phyloP scores from a whole-genome alignment of 1,139 yeast species.

The Lodderomyces elongisporus region DNA sequence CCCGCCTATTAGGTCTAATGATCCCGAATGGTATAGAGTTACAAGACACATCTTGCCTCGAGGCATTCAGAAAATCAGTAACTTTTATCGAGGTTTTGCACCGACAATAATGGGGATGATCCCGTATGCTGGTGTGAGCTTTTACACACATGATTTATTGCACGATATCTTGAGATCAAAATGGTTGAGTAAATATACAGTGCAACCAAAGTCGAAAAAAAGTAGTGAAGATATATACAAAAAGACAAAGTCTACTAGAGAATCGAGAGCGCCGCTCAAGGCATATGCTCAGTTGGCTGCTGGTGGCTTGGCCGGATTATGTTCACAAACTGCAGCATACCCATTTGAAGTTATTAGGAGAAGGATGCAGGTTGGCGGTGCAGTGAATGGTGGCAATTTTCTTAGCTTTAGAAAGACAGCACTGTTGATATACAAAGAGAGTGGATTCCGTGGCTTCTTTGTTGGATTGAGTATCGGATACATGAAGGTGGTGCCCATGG shows the following conservation, averaged over 20 bases:
- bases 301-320: slow-evolving; percentile 93
- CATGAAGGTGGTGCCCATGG: slow-evolving; percentile 94
- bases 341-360: slow-evolving; percentile 95
- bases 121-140: slow-evolving; percentile 97
- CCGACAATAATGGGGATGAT: slow-evolving; percentile 95
- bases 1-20: slow-evolving; percentile 40
- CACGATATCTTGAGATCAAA: slow-evolving; percentile 78
- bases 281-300: slow-evolving; percentile 93
- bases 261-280: slow-evolving; percentile 59
- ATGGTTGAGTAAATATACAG: slow-evolving; percentile 52
- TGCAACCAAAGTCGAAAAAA: slow-evolving; percentile 20
- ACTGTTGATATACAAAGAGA: slow-evolving; percentile 57
- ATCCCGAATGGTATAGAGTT: slow-evolving; percentile 35
- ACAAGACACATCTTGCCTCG: slow-evolving; percentile 32
- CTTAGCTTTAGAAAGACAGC: slow-evolving; percentile 50
- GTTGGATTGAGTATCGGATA: slow-evolving; percentile 95
- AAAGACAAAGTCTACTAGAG: slow-evolving; percentile 34
- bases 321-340: slow-evolving; percentile 93
- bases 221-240: slow-evolving; percentile 6
- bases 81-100: slow-evolving; percentile 89
- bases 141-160: slow-evolving; percentile 85
- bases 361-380: slow-evolving; percentile 94
- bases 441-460: slow-evolving; percentile 81
- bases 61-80: slow-evolving; percentile 43
- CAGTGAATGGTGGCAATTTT: slow-evolving; percentile 58